Percentiles rank a stretch among this genome's conserved stretches.
Evolutionary conservation across 83 land plant genomes (phyloP).

Genomic region (Thuja plicata): DNA sequence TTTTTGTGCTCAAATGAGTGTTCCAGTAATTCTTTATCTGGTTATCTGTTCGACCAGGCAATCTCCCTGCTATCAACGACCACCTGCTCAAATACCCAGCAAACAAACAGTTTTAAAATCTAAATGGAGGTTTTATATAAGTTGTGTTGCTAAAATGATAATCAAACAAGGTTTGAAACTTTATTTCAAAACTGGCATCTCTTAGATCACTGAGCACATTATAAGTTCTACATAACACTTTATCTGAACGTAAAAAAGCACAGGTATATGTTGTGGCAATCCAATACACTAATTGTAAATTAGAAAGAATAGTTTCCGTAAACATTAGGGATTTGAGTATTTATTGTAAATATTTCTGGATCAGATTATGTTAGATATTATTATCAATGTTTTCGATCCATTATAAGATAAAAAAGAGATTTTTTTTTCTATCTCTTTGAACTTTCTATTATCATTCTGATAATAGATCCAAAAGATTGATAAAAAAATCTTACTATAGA

Average conservation of each 20-base stretch:
- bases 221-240: not conserved
- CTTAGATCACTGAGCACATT: not conserved
- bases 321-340: not conserved
- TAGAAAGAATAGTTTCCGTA: not conserved
- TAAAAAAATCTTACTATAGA: too few species aligned
- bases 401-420: too few species aligned
- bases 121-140: not conserved
- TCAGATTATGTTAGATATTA: too few species aligned
- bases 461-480: too few species aligned
- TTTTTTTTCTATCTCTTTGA: too few species aligned
- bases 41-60: not conserved
- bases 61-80: not conserved
- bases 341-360: too few species aligned
- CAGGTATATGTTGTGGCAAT: not conserved
- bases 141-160: not conserved
- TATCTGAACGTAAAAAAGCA: not conserved
- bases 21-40: conserved; percentile 10
- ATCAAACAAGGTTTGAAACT: not conserved
- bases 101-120: not conserved
- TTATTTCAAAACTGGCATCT: not conserved
- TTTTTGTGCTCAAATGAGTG: conserved; percentile 1
- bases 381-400: too few species aligned
- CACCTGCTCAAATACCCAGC: not conserved
- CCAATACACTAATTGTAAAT: not conserved
- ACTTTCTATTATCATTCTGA: too few species aligned